A percentile compares a stretch with the other conserved stretches of the same genome.
phyloP scores from a whole-genome alignment of 306 rosid species.

The Carpinus fangiana region DNA sequence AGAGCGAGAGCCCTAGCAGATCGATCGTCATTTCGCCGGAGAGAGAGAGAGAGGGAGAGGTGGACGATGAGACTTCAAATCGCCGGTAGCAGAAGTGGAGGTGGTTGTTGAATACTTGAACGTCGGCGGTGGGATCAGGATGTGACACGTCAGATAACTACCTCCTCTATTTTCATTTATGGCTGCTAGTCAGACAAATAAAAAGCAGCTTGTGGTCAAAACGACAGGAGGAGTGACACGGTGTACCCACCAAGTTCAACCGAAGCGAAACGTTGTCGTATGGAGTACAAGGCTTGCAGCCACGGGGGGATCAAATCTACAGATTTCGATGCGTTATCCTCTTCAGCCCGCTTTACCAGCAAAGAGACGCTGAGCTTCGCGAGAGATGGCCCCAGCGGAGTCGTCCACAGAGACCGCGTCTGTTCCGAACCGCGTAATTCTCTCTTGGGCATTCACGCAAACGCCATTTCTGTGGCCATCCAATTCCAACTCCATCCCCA shows the following conservation, averaged over 20 bases:
- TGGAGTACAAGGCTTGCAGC: not conserved
- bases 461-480: conserved; percentile 46
- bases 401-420: conserved; percentile 28
- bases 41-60: conserved; percentile 14
- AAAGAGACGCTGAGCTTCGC: not conserved
- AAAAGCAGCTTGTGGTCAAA: not conserved
- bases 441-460: conserved; percentile 50
- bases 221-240: not conserved
- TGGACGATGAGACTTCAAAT: conserved; percentile 24
- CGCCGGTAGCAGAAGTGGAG: conserved; percentile 8
- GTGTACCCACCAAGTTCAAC: not conserved
- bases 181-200: not conserved
- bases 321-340: conserved; percentile 37
- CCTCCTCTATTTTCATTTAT: not conserved
- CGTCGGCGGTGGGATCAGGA: not conserved
- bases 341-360: conserved; percentile 1
- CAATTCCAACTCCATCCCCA: conserved; percentile 10
- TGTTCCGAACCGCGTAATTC: conserved; percentile 31
- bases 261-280: conserved; percentile 33
- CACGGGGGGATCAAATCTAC: not conserved
- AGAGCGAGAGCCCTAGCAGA: conserved; percentile 42
- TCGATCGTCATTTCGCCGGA: conserved; percentile 38
- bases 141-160: conserved; percentile 15
- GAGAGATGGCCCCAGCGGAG: conserved; percentile 51
- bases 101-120: conserved; percentile 18